Percentiles rank a stretch among this genome's conserved stretches.
Evolutionary conservation across 208 protist genomes (phyloP).

Genomic region (Zelonia costaricensis): DNA sequence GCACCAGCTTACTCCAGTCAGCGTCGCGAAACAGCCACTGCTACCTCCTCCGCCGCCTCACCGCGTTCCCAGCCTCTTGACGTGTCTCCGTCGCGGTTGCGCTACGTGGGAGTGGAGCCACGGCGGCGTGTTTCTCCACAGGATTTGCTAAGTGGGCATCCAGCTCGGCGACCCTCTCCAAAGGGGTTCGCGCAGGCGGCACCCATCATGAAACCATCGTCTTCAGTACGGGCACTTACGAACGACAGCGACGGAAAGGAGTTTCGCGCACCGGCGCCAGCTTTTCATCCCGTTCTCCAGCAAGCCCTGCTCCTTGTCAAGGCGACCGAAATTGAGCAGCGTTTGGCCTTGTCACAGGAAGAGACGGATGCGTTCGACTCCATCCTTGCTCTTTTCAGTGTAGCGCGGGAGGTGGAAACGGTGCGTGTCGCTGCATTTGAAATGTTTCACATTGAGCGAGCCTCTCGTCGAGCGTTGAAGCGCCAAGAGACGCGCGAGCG

Average conservation of each 20-base stretch:
- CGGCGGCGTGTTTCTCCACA: background rate
- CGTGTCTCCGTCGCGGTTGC: slow-evolving; percentile 4
- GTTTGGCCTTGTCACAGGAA: slow-evolving; percentile 36
- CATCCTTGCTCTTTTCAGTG: slow-evolving; percentile 32
- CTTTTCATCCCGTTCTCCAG: slow-evolving; percentile 34
- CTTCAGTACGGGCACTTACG: no score
- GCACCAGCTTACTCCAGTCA: no score
- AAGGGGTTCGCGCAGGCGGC: no score
- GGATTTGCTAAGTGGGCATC: no score
- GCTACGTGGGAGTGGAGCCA: slow-evolving; percentile 3
- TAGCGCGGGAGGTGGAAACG: slow-evolving; percentile 35
- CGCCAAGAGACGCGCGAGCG: slow-evolving; percentile 55
- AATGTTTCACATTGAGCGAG: slow-evolving; percentile 44
- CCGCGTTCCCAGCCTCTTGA: background rate
- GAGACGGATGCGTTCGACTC: slow-evolving; percentile 30
- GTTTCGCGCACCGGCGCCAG: background rate
- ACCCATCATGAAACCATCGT: no score
- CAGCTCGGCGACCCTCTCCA: no score
- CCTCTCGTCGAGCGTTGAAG: slow-evolving; percentile 35
- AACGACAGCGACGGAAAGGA: background rate
- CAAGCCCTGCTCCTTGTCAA: slow-evolving; percentile 49
- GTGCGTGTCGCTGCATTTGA: slow-evolving; percentile 52
- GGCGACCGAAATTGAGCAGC: slow-evolving; percentile 45
- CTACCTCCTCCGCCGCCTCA: background rate
- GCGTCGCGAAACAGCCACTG: background rate